phyloP scores from a whole-genome alignment of 352 stramenopile species.

The Lagenidium giganteum region DNA sequence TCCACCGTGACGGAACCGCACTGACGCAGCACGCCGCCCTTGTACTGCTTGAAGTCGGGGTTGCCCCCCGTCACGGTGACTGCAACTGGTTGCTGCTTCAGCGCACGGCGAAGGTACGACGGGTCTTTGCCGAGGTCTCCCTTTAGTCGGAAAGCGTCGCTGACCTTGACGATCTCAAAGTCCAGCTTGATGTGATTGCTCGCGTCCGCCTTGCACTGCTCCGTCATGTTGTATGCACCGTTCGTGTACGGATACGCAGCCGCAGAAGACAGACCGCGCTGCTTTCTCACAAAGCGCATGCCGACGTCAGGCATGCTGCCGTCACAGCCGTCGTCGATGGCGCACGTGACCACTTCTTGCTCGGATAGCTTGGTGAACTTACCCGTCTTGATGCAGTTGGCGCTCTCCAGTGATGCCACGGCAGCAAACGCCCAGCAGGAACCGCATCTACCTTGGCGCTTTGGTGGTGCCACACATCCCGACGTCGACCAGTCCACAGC shows the following conservation, averaged over 20 bases:
- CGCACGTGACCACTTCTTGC: conserved; percentile 13
- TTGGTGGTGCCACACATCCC: conserved; percentile 18
- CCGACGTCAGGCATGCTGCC: conserved; percentile 1
- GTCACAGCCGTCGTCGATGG: not conserved
- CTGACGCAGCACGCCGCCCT: conserved; percentile 80
- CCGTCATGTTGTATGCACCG: too few relatives aligned
- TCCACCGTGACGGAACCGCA: conserved; percentile 85
- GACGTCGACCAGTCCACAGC: conserved; percentile 14
- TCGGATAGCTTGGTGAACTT: conserved; percentile 8
- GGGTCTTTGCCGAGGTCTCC: too few relatives aligned
- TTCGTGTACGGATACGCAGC: conserved; percentile 1
- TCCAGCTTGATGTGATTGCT: too few relatives aligned
- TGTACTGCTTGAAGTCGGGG: conserved; percentile 95
- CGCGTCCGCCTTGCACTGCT: too few relatives aligned
- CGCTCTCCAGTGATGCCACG: conserved; percentile 3
- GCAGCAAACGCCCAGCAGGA: conserved; percentile 15
- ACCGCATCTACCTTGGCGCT: conserved; percentile 18
- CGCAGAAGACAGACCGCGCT: not conserved
- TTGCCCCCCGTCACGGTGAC: conserved; percentile 93
- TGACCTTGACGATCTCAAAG: too few relatives aligned
- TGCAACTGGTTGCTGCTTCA: conserved; percentile 78
- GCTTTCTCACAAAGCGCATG: not conserved
- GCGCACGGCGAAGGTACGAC: not conserved
- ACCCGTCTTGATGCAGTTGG: conserved; percentile 10
- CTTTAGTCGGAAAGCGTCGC: too few relatives aligned